Conservation (phyloP, 148 eudicot species). For the Heliosperma pusillum region DNA sequence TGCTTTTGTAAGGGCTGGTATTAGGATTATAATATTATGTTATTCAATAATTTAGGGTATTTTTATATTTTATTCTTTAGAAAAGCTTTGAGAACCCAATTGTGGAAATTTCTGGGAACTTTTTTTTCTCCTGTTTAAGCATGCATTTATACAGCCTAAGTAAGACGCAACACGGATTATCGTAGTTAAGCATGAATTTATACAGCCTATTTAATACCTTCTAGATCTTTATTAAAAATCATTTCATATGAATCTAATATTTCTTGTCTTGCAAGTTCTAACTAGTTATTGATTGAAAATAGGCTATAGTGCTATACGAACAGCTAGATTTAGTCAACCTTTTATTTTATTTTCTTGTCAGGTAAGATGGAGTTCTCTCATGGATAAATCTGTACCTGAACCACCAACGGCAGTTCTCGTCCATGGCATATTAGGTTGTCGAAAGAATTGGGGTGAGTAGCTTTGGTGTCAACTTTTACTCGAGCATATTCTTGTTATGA, state of each 20-base stretch:
- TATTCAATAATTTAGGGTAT: background rate
- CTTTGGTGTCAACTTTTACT: background rate
- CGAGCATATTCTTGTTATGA: background rate
- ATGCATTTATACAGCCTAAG: background rate
- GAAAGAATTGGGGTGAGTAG: conserved; percentile 87
- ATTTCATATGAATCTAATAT: background rate
- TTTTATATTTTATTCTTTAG: background rate
- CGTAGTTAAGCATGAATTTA: too few species aligned
- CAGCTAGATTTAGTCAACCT: background rate
- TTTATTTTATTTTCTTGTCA: conserved; percentile 22
- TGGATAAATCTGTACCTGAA: conserved; percentile 64
- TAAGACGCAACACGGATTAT: background rate
- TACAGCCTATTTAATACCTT: too few species aligned
- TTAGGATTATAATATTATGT: too few species aligned
- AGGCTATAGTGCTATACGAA: background rate
- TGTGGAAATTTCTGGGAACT: background rate
- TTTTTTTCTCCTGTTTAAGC: background rate
- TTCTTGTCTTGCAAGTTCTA: background rate
- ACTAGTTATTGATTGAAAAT: background rate
- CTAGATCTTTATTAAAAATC: background rate
- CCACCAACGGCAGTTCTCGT: conserved; percentile 95
- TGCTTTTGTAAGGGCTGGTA: too few species aligned
- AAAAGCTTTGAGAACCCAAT: too few species aligned
- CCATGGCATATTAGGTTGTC: conserved; percentile 89
- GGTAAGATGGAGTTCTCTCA: conserved; percentile 85